These are phyloP conservation scores for Candida quercuum DNA, from an alignment of 805 yeast species.

Conservation along the genomic window DNA sequence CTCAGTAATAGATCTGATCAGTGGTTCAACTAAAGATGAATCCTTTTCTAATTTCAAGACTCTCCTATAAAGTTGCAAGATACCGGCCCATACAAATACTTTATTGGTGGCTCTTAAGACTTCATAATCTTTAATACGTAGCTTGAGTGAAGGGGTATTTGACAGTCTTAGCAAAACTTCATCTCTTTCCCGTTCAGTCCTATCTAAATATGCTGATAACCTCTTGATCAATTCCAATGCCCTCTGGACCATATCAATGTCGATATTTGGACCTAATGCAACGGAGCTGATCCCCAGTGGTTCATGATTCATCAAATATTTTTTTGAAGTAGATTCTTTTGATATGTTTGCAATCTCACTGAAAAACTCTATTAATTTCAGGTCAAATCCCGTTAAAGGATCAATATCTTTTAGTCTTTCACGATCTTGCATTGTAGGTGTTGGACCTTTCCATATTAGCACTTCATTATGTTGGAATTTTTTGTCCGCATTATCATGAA, in stretches of 20 bases:
- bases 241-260: slow-evolving; percentile 9
- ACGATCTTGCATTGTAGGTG: slow-evolving; percentile 14
- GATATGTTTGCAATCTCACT: slow-evolving; percentile 42
- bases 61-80: slow-evolving; percentile 52
- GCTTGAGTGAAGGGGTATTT: background rate
- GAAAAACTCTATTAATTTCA: slow-evolving; percentile 52
- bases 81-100: slow-evolving; percentile 47
- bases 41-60: slow-evolving; percentile 44
- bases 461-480: background rate
- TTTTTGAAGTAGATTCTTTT: slow-evolving; percentile 20
- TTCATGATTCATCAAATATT: background rate
- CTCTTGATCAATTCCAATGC: slow-evolving; percentile 38
- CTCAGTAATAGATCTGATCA: slow-evolving; percentile 28
- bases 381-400: slow-evolving; percentile 61
- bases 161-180: slow-evolving; percentile 7
- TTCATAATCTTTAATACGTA: slow-evolving; percentile 13
- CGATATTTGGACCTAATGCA: background rate
- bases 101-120: slow-evolving; percentile 43
- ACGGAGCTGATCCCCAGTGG: background rate
- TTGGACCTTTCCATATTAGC: slow-evolving; percentile 17
- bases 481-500: background rate
- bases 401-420: slow-evolving; percentile 42
- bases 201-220: slow-evolving; percentile 21
- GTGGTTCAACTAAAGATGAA: slow-evolving; percentile 42
- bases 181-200: slow-evolving; percentile 24